phyloP scores from a whole-genome alignment of 352 stramenopile genomes.

The Phytophthora colocasiae region DNA sequence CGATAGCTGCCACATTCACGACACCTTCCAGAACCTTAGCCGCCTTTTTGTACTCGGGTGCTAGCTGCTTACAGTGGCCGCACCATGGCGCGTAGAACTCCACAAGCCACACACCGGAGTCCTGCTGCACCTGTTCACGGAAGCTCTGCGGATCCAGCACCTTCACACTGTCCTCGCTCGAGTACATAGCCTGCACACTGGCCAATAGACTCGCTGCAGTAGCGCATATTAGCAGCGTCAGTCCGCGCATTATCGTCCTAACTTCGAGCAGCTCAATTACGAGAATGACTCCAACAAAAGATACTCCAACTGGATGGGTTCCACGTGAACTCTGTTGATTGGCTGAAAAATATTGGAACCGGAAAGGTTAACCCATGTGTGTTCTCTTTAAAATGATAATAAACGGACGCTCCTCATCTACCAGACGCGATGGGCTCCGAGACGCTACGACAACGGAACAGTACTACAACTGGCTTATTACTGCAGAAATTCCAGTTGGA shows the following conservation, averaged over 20 bases:
- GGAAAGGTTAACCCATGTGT: too few species aligned
- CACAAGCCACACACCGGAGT: constrained; percentile 91
- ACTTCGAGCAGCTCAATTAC: constrained; percentile 15
- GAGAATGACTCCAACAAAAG: constrained; percentile 13
- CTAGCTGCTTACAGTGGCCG: constrained; percentile 94
- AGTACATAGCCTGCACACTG: constrained; percentile 63
- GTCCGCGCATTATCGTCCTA: constrained; percentile 16
- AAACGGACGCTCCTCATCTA: not conserved
- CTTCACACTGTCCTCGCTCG: constrained; percentile 69
- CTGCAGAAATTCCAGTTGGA: constrained; percentile 29
- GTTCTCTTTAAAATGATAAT: too few species aligned
- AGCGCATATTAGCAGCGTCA: constrained; percentile 33
- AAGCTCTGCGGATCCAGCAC: constrained; percentile 77
- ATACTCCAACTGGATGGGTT: constrained; percentile 10
- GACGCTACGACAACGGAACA: constrained; percentile 29
- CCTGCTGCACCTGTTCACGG: constrained; percentile 72
- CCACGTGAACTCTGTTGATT: constrained; percentile 39
- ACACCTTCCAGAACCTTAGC: constrained; percentile 89
- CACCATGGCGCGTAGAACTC: constrained; percentile 97
- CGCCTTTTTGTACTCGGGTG: constrained; percentile 93
- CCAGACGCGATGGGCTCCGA: constrained; percentile 17
- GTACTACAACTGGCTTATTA: constrained; percentile 24
- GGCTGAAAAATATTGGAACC: constrained; percentile 4
- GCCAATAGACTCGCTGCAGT: constrained; percentile 44
- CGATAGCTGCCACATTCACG: constrained; percentile 90